Base-by-base conservation (phyloP, 2,329 filamentous ascomycete genomes). In the Aspergillus calidoustus region DNA sequence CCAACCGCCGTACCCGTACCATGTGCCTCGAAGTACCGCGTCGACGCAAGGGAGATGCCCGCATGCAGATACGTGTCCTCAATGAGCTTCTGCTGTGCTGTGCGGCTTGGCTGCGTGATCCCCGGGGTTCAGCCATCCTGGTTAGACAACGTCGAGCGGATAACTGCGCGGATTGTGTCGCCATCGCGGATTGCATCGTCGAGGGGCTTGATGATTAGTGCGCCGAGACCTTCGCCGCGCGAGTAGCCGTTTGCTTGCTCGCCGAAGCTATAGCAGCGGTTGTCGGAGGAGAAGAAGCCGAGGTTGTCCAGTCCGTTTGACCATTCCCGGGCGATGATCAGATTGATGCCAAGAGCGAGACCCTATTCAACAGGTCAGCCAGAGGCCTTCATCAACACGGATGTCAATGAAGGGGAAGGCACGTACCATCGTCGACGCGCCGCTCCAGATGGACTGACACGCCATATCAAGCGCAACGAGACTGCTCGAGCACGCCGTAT, bases 1-100 rank as follows among this genome's bases (percentile, higher is more conserved):
- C 69, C 69, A 11, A 64, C 59, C 13, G 52, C 41, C 8, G 69
- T 71, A 13, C 31, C 31, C 4, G 67, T 71, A 7, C 69, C 67
- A 43, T 72, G 70, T 7, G 60, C 58, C 48, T 72, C 70, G 3
- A 71, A 44, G 46, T 67, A 71, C 1, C 41, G 28, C 2, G 65
- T 68, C 3, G 59, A 11, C 4, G 22, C 22, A 3, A 55, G 57
- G 13, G 54, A 3, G 13, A 82, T 73, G 1, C 79, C 84, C 0
- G 82, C 73, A 4, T 69, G 72, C 7, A 68, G 59, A 65, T 86
- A 86, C 0, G 80, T 81, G 6, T 73, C 68, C 6, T 71, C 72
- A 57, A 85, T 87, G 59, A 84, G 68, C 0, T 58, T 34, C 22
- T 57, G 63, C 57, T 72, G 71, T 7, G 64, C 66, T 2, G 63